Evolutionary conservation across 768 basidiomycete species (phyloP), one percentile per base, ranked within the genome.

Genomic region (Myochromella boudieri): DNA sequence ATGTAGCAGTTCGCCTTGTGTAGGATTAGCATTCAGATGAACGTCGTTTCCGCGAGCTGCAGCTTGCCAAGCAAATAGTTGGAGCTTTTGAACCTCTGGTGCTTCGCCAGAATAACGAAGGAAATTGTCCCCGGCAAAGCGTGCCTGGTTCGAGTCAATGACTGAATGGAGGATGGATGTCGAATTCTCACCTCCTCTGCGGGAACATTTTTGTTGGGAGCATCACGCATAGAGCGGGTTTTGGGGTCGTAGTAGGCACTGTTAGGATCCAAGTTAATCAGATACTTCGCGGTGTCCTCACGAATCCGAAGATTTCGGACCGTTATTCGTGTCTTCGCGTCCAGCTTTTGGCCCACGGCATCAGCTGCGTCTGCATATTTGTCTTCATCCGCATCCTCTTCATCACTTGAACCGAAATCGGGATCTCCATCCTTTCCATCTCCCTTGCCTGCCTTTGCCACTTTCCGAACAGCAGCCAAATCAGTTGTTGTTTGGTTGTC

Each of bases 241-340:
- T 99, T 99, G 37, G 97, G 97, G 62, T 99, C 97, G 63, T 99
- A 99, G 71, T 98, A 97, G 7, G 97, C 97, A 58, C 90, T 93
- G 0, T 91, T 86, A 1, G 88, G 87, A 66, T 98, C 94, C 65
- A 99, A 66, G 64, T 98, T 99, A 66, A 95, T 89, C 61, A 99
- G 80, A 64, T 99, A 99, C 65, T 99, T 99, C 8, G 97, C 97
- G 1, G 95, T 98, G 64, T 99, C 97, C 69, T 99, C 97, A 62
- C 97, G 87, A 56, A 99, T 98, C 72, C 97, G 90, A 59, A 99
- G 74, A 69, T 99, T 98, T 51, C 97, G 84, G 50, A 99, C 97
- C 14, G 97, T 98, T 47, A 99, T 95, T 44, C 97, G 87, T 17
- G 94, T 97, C 71, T 99, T 98, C 12, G 95, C 91, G 66, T 99